A percentile compares a stretch with the other conserved stretches of the same genome.
Evolutionary conservation across 352 stramenopile genomes (phyloP).

Genomic region (Globisporangium orthogonon): DNA sequence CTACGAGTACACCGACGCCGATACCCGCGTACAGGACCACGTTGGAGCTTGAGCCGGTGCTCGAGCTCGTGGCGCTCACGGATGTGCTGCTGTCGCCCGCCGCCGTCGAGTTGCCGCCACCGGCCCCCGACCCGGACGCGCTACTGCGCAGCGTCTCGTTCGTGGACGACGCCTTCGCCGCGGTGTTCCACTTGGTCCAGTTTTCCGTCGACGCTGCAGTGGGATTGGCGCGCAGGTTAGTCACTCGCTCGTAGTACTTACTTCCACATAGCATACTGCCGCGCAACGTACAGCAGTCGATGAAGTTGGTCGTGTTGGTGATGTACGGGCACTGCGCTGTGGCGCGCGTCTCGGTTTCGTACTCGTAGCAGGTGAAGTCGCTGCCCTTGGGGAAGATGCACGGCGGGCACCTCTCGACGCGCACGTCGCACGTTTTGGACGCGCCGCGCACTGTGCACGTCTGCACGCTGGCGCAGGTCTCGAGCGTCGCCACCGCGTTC

Average conservation of each 20-base stretch:
- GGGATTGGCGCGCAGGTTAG: too few species aligned
- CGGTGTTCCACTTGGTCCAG: constrained; percentile 12
- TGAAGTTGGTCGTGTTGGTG: constrained; percentile 33
- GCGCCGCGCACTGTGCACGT: constrained; percentile 7
- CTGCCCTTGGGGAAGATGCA: constrained; percentile 52
- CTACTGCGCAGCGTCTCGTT: constrained; percentile 1
- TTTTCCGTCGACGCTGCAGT: constrained; percentile 16
- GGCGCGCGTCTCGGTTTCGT: constrained; percentile 46
- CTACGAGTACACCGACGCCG: constrained; percentile 38
- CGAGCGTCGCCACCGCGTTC: constrained; percentile 5
- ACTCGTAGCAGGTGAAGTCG: constrained; percentile 59
- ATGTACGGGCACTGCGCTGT: constrained; percentile 46
- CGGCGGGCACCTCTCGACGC: constrained; percentile 30
- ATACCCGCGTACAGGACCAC: constrained; percentile 49
- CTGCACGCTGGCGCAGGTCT: constrained; percentile 3
- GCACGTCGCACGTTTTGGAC: constrained; percentile 5
- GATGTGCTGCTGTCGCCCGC: constrained; percentile 16
- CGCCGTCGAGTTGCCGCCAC: constrained; percentile 8
- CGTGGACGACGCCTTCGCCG: constrained; percentile 2
- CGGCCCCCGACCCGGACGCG: constrained; percentile 4
- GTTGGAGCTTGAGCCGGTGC: constrained; percentile 8
- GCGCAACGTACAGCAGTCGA: constrained; percentile 55
- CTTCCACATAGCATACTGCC: too few species aligned
- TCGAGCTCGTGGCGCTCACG: background rate
- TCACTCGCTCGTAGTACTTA: too few species aligned